phyloP scores from a whole-genome alignment of 768 basidiomycete genomes.

The Filobasidium floriforme region DNA sequence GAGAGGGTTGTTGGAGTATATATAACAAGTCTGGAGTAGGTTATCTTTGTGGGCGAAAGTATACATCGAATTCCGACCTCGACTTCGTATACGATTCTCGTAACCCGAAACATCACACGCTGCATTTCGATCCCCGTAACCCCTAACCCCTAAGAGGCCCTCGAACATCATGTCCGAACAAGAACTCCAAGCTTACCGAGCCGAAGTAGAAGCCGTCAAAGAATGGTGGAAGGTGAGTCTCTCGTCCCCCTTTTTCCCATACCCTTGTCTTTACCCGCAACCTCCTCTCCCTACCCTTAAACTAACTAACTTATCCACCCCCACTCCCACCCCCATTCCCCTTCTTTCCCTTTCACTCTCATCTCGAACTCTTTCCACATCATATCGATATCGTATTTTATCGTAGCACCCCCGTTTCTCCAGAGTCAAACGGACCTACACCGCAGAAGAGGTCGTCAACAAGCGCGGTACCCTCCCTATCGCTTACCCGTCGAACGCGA shows the following conservation, averaged over 20 bases:
- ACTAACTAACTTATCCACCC: too few relatives aligned
- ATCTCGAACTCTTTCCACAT: neutral
- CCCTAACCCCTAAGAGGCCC: too few relatives aligned
- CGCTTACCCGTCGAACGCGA: conserved; percentile 73
- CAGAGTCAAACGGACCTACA: conserved; percentile 81
- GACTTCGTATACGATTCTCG: neutral
- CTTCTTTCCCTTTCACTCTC: conserved; percentile 1
- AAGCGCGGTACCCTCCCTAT: conserved; percentile 84
- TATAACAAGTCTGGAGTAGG: too few relatives aligned
- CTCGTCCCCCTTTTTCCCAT: neutral
- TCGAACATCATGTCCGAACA: conserved; percentile 39
- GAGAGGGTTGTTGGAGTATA: too few relatives aligned
- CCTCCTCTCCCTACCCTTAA: too few relatives aligned
- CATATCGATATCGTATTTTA: neutral
- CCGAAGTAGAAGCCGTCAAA: conserved; percentile 78
- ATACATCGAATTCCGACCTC: too few relatives aligned
- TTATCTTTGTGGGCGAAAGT: too few relatives aligned
- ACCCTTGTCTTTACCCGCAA: neutral
- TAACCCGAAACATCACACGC: too few relatives aligned
- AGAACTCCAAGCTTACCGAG: conserved; percentile 54
- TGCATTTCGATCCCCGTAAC: too few relatives aligned
- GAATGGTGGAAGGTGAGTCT: conserved; percentile 78
- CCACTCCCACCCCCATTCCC: too few relatives aligned
- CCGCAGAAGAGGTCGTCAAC: conserved; percentile 82
- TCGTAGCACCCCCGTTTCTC: conserved; percentile 74